Evolutionary conservation across 805 yeast species (phyloP).

Genomic region (Candida germanica): DNA sequence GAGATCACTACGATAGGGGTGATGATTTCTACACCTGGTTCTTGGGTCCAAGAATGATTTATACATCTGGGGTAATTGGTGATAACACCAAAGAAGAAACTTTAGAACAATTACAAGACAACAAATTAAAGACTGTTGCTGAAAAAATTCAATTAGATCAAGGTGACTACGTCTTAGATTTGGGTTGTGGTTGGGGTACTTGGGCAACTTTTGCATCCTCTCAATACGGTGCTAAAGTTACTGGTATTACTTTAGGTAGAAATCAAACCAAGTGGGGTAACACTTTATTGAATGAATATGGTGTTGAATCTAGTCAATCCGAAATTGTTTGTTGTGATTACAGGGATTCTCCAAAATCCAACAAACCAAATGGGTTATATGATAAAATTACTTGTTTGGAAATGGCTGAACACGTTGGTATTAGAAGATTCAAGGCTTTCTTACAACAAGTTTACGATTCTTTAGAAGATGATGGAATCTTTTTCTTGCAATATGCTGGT

Average conservation of each 20-base stretch:
- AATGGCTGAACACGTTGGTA: conserved; percentile 97
- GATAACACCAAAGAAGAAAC: conserved; percentile 72
- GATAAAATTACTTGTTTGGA: conserved; percentile 88
- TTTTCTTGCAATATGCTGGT: conserved; percentile 87
- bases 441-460: conserved; percentile 77
- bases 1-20: conserved; percentile 95
- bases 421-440: conserved; percentile 74
- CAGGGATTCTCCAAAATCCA: conserved; percentile 81
- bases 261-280: conserved; percentile 93
- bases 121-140: conserved; percentile 82
- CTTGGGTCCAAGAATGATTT: conserved; percentile 91
- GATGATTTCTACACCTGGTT: conserved; percentile 94
- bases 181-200: conserved; percentile 98
- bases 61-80: conserved; percentile 80
- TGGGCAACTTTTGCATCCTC: conserved; percentile 80
- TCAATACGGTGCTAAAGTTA: conserved; percentile 78
- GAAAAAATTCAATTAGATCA: conserved; percentile 73
- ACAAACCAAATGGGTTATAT: conserved; percentile 48
- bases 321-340: conserved; percentile 79
- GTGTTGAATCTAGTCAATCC: conserved; percentile 66
- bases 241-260: conserved; percentile 86
- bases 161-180: conserved; percentile 75
- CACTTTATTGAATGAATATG: conserved; percentile 62
- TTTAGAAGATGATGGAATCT: conserved; percentile 88
- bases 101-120: conserved; percentile 80